Base-by-base conservation (phyloP, 2,329 filamentous ascomycete species). In the Sporothrix schenckii region DNA sequence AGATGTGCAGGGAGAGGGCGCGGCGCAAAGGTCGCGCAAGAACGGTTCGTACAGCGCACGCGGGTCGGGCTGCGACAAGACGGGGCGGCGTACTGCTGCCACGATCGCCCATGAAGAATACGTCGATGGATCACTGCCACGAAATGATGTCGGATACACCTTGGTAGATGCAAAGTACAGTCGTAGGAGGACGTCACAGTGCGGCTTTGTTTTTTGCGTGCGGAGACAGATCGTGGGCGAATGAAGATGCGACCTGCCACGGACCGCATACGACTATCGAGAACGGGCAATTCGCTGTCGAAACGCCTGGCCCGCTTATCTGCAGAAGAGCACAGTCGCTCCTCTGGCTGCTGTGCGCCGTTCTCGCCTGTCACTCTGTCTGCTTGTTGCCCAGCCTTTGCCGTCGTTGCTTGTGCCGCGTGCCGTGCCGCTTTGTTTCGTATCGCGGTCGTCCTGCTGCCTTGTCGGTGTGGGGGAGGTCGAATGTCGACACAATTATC, bases 31-130 rank as follows among this genome's bases (percentile, higher is more conserved):
- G 27, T n/a, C 39, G n/a, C n/a, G 21, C 56, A 47, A 47, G 44
- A 60, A 30, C 56, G 19, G 63, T 34, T 34, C 49, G 63, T n/a
- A 50, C 61, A 50, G 44, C 47, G 60, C 27, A 39, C 13, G 21
- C 49, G 44, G 65, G 27, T 54, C 66, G 50, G 66, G 21, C 14
- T 47, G 66, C 66, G 66, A 68, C 66, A 68, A 39, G 66, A 68
- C 16, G 39, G 21, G 14, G 39, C 19, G 19, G 21, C 10, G 13
- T 27, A 39, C 16, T 34, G 66, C 52, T 19, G 52, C 39, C 16
- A 13, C 16, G 34, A 68, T 27, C 16, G 66, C 65, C 65, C 66
- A 68, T 68, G 66, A 68, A 68, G 27, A 24, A 24, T 7, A 9
- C 34, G 1, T 4, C 27, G 21, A 52, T 4, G 21, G 63, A 52